These are phyloP conservation scores for Clavispora asparagi DNA, from an alignment of 805 yeast species.

Conservation along the genomic window DNA sequence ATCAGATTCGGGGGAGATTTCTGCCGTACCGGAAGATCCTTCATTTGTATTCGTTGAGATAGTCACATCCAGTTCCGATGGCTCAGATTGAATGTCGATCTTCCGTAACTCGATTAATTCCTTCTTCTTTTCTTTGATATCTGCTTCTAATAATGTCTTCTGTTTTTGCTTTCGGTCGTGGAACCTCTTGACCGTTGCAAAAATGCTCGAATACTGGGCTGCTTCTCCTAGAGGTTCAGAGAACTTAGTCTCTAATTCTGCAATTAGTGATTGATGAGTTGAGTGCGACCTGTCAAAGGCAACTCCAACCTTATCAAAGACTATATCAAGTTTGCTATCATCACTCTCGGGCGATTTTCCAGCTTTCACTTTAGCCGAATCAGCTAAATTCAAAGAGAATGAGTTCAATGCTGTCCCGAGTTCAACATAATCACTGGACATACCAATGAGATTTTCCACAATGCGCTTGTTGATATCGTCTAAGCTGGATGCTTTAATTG, in stretches of 20 bases:
- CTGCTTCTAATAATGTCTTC: slow-evolving; percentile 25
- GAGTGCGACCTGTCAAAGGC: slow-evolving; percentile 67
- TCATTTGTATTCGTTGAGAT: not conserved
- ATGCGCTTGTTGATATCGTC: slow-evolving; percentile 56
- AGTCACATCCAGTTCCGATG: not conserved
- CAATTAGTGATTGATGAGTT: slow-evolving; percentile 47
- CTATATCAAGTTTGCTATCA: slow-evolving; percentile 25
- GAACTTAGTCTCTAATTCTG: slow-evolving; percentile 52
- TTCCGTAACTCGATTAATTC: slow-evolving; percentile 26
- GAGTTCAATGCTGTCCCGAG: slow-evolving; percentile 58
- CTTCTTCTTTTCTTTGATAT: slow-evolving; percentile 25
- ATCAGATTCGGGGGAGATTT: not conserved
- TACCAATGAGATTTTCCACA: slow-evolving; percentile 49
- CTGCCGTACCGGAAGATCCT: not conserved
- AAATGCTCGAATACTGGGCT: slow-evolving; percentile 58
- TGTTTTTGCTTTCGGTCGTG: slow-evolving; percentile 40
- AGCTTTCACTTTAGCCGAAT: slow-evolving; percentile 16
- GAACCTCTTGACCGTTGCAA: slow-evolving; percentile 55
- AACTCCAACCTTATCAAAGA: slow-evolving; percentile 77
- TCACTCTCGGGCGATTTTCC: slow-evolving; percentile 19
- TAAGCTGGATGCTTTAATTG: slow-evolving; percentile 31
- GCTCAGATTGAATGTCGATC: not conserved
- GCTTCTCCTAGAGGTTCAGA: slow-evolving; percentile 67
- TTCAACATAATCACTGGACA: slow-evolving; percentile 65
- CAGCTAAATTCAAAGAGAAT: slow-evolving; percentile 46